Evolutionary conservation across 306 rosid genomes (phyloP), one percentile per base, ranked within the genome.

Genomic region (Gleditsia sinensis): DNA sequence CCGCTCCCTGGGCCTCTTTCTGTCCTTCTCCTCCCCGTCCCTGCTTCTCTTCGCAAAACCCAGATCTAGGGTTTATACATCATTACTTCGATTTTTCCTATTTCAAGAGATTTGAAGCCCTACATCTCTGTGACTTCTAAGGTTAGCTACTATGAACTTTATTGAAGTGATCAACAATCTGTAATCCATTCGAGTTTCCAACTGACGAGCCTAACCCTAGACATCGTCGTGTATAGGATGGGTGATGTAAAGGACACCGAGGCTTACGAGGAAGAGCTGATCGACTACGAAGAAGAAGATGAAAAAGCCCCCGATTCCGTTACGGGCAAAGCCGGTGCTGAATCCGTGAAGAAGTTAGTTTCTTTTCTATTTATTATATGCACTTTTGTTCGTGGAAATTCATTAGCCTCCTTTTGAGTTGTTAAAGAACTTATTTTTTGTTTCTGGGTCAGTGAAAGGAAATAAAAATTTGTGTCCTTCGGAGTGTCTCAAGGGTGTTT

Each of bases 211-310:
- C n/a, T n/a, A n/a, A n/a, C n/a, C n/a, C n/a, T n/a, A n/a, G n/a
- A n/a, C n/a, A 7, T 37, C 42, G 21, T 36, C 63, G 3, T 23
- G 37, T 33, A 1, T 6, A 80, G 79, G 42, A 90, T 90, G 96
- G 96, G 96, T 70, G 96, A 87, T 74, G 75, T 86, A 74, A 87
- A 82, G 81, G 96, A 90, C 60, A 74, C 85, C 19, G 92, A n/a
- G n/a, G 88, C 79, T 4, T 90, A 87, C 83, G 96, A 87, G 75
- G 92, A 87, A 45, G 92, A 90, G 84, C 91, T 87, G 20, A 81
- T 90, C 61, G 92, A 90, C 74, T 90, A 86, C 64, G 92, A 87
- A 64, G 92, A 87, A 48, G 92, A 90, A 50, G 96, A 87, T 24
- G 90, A 86, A 9, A 50, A 88, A 81, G 17, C 83, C 81, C 71